Conservation (phyloP, 345 rosid species). For the Punica granatum region DNA sequence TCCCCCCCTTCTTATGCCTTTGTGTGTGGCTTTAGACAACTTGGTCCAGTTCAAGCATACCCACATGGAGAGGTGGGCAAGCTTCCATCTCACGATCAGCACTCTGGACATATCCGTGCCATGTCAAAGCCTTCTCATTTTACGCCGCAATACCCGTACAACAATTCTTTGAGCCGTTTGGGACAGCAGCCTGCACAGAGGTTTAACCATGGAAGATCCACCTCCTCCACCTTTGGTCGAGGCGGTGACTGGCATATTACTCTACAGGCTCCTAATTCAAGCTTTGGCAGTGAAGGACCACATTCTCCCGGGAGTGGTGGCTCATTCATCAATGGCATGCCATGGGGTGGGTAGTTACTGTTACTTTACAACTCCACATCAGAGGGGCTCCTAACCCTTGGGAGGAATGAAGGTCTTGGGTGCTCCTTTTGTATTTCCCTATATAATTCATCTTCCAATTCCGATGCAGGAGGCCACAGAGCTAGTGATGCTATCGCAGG, state of each 20-base stretch:
- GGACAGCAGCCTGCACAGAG: constrained; percentile 71
- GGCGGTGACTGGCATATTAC: constrained; percentile 48
- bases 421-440: constrained; percentile 13
- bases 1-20: no score
- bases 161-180: constrained; percentile 88
- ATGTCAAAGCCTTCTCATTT: constrained; percentile 52
- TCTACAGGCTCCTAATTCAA: constrained; percentile 53
- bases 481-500: constrained; percentile 57
- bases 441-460: not conserved
- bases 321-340: constrained; percentile 52
- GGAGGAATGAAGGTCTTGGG: constrained; percentile 3
- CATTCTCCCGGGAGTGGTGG: constrained; percentile 68
- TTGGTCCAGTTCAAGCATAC: constrained; percentile 48
- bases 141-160: constrained; percentile 46
- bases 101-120: constrained; percentile 49
- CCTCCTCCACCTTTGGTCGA: constrained; percentile 31
- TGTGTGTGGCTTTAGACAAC: constrained; percentile 47
- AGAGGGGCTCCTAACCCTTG: not conserved
- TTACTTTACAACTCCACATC: not conserved
- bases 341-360: constrained; percentile 74
- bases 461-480: constrained; percentile 62
- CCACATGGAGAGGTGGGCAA: constrained; percentile 61
- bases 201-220: constrained; percentile 46
- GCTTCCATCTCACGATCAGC: constrained; percentile 57
- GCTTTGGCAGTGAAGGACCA: constrained; percentile 50